Conservation (phyloP, 306 rosid species). For the Leucaena leucocephala region DNA sequence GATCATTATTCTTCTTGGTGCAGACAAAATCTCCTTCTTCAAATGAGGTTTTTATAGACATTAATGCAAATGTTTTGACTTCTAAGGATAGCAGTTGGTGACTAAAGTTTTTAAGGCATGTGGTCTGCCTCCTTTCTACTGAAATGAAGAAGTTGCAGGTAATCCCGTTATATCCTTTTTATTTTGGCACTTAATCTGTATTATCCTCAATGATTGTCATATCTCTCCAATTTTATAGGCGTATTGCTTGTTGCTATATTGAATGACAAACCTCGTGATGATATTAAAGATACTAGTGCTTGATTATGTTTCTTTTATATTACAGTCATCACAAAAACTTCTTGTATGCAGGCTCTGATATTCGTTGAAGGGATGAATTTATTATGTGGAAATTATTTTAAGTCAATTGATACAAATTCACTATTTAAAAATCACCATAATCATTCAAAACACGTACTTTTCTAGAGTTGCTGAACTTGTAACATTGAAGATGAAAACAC, state of each 20-base stretch:
- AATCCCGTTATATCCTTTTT: slow-evolving; percentile 11
- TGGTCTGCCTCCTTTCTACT: slow-evolving; percentile 47
- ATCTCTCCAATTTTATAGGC: slow-evolving; percentile 13
- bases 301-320: slow-evolving; percentile 27
- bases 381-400: not conserved
- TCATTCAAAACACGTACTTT: not conserved
- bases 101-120: slow-evolving; percentile 39
- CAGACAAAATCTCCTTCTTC: slow-evolving; percentile 26
- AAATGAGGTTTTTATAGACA: slow-evolving; percentile 18
- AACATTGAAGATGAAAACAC: not conserved
- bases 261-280: not conserved
- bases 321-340: slow-evolving; percentile 15
- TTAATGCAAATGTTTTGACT: slow-evolving; percentile 23
- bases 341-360: slow-evolving; percentile 8
- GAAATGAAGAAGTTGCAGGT: slow-evolving; percentile 66
- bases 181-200: slow-evolving; percentile 20
- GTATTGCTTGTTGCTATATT: not conserved
- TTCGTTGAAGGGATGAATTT: slow-evolving; percentile 24
- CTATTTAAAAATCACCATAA: not conserved
- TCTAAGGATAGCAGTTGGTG: slow-evolving; percentile 18
- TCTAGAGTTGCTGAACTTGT: slow-evolving; percentile 13
- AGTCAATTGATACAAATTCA: not conserved
- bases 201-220: slow-evolving; percentile 11
- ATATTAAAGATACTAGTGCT: slow-evolving; percentile 17
- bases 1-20: slow-evolving; percentile 33